These are phyloP conservation scores for maize (Zea mays) DNA, from an alignment of 176 grass and related monocot genomes.

Conservation along the genomic window DNA sequence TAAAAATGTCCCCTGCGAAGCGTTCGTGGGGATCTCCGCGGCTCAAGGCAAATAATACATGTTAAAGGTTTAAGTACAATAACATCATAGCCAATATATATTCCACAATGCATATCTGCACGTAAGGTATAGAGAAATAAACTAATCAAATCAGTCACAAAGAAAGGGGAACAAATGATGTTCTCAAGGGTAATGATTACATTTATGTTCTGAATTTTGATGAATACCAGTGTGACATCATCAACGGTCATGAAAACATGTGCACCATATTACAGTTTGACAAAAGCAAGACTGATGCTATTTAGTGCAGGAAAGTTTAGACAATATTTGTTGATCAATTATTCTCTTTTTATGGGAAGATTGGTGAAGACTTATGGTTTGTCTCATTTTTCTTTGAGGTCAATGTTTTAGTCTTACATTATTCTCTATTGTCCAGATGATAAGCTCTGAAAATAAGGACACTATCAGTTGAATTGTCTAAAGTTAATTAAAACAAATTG, in stretches of 20 bases:
- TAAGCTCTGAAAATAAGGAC: neutral
- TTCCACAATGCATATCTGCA: slow-evolving; percentile 80
- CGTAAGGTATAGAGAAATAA: slow-evolving; percentile 27
- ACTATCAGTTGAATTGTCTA: neutral
- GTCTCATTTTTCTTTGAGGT: no score
- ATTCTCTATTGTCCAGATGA: neutral
- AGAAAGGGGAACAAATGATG: neutral
- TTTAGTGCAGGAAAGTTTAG: neutral
- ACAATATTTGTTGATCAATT: neutral
- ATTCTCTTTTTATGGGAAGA: neutral
- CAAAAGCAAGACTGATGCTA: slow-evolving; percentile 1
- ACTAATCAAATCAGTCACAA: slow-evolving; percentile 22
- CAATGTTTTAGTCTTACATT: neutral
- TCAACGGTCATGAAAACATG: neutral
- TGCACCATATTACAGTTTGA: neutral
- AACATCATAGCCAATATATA: slow-evolving; percentile 92
- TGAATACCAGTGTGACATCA: slow-evolving; percentile 6
- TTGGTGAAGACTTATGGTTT: neutral
- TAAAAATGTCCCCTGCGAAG: no score
- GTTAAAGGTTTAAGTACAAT: slow-evolving; percentile 79
- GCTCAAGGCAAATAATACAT: no score
- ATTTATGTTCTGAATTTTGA: neutral
- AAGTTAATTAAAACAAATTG: neutral
- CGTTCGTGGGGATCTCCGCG: no score
- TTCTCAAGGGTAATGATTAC: neutral